Base-by-base conservation (phyloP, 805 yeast genomes). In the Priceomyces melissophilus region DNA sequence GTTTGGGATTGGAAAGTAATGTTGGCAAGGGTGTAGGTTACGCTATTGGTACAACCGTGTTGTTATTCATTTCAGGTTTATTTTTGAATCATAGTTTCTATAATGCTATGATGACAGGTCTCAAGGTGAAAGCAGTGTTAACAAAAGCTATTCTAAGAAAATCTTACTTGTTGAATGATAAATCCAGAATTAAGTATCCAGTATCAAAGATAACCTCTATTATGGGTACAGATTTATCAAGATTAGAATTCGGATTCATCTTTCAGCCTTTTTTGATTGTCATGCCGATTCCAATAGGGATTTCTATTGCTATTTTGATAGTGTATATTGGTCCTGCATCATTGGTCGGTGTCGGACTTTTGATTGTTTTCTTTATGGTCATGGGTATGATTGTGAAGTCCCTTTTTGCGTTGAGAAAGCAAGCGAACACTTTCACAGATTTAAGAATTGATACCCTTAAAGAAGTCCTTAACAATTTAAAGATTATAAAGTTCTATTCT, bases 401-500 rank as follows among this genome's bases (percentile, higher is more conserved):
- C 25, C 69, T 88, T 47, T 75, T 85, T 48, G 56, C 47, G 2
- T 69, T 73, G 45, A 78, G 96, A 55, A 66, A 63, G 17, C 58
- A 60, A n/a, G 81, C 87, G 8, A 79, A 79, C 42, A 64, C 63
- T 2, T 76, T 66, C 52, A 90, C 96, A 2, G 98, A 90, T 60
- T 61, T 67, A 14, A 80, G 98, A 54, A 87, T 90, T 15, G 73
- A 79, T 35, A 71, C 78, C 37, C 81, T 88, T 59, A 83, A 86
- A 49, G 98, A 90, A 60, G 78, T 88, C 23, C 69, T 90, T 48
- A 80, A 76, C 54, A 80, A 84, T 48, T 77, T 90, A 73, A 87
- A 85, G 55, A 74, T 83, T 58, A 86, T 90, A 60, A 90, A 90
- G 65, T 85, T 76, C 58, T 90, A 89, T 58, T 86, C 95, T 1